phyloP scores from a whole-genome alignment of 768 basidiomycete genomes.

The Mycena filopes region DNA sequence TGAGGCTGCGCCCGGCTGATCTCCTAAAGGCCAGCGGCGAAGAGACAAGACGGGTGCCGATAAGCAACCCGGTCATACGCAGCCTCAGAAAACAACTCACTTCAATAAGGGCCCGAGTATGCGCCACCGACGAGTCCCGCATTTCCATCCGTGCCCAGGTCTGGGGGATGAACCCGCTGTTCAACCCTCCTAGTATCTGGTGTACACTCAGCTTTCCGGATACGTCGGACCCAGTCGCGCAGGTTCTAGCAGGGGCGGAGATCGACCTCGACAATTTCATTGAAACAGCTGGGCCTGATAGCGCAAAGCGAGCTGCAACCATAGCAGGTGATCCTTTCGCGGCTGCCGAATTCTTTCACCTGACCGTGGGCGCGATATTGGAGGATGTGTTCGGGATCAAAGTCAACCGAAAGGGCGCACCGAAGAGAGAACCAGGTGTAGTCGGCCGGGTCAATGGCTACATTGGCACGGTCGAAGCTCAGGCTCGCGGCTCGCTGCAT shows the following conservation, averaged over 20 bases:
- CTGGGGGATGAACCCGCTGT: conserved; percentile 45
- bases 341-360: conserved; percentile 53
- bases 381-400: conserved; percentile 46
- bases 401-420: conserved; percentile 6
- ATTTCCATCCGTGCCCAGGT: conserved; percentile 42
- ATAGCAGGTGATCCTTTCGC: conserved; percentile 54
- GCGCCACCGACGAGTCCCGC: conserved; percentile 47
- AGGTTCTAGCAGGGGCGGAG: conserved; percentile 53
- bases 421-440: conserved; percentile 42
- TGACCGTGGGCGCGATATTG: conserved; percentile 44
- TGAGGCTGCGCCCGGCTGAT: conserved; percentile 40
- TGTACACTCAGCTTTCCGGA: conserved; percentile 56
- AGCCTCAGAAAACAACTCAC: conserved; percentile 39
- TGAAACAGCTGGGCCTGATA: conserved; percentile 37
- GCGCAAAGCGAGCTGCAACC: conserved; percentile 31
- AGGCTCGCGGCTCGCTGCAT: conserved; percentile 54
- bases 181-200: conserved; percentile 51
- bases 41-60: conserved; percentile 36
- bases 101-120: conserved; percentile 37
- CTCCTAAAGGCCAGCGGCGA: conserved; percentile 47
- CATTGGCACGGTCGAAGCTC: conserved; percentile 52
- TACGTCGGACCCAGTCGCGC: conserved; percentile 54
- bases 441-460: conserved; percentile 46
- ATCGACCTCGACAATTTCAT: conserved; percentile 56
- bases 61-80: conserved; percentile 41